Percentiles rank a stretch among this genome's conserved stretches.
These are phyloP conservation scores for Quercus phellos DNA, from an alignment of 331 rosid species.

Conservation along the genomic window DNA sequence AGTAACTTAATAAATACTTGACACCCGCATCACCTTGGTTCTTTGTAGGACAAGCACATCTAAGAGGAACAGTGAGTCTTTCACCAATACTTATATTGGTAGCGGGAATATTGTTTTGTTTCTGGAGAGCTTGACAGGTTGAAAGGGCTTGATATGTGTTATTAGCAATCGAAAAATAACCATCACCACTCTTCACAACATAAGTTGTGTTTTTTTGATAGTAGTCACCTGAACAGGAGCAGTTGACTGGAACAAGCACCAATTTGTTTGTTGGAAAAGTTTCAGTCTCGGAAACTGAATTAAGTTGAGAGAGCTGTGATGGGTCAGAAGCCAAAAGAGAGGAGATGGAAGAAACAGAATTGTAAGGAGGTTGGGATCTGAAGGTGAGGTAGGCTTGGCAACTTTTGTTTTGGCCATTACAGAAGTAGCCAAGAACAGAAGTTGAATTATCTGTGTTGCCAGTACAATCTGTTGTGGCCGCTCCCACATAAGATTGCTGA, in stretches of 20 bases:
- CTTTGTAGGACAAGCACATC: constrained; percentile 92
- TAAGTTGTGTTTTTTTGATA: constrained; percentile 62
- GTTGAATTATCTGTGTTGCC: constrained; percentile 24
- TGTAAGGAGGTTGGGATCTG: constrained; percentile 63
- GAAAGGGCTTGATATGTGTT: constrained; percentile 63
- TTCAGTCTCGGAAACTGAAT: constrained; percentile 35
- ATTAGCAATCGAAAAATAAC: constrained; percentile 30
- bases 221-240: constrained; percentile 65
- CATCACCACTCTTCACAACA: constrained; percentile 20
- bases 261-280: constrained; percentile 44
- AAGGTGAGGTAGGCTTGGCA: constrained; percentile 78
- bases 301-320: constrained; percentile 44
- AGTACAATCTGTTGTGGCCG: constrained; percentile 34
- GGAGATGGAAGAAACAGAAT: constrained; percentile 56
- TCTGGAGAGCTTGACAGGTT: constrained; percentile 63
- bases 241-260: constrained; percentile 65
- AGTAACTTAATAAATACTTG: constrained; percentile 55
- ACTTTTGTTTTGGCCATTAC: constrained; percentile 46
- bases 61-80: constrained; percentile 54
- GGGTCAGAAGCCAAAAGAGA: constrained; percentile 50
- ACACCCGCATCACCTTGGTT: constrained; percentile 52
- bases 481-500: constrained; percentile 71
- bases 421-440: constrained; percentile 61
- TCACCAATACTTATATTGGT: constrained; percentile 19
- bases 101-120: constrained; percentile 29